phyloP scores from a whole-genome alignment of 2,329 filamentous ascomycete genomes.

The Cordyceps militaris region DNA sequence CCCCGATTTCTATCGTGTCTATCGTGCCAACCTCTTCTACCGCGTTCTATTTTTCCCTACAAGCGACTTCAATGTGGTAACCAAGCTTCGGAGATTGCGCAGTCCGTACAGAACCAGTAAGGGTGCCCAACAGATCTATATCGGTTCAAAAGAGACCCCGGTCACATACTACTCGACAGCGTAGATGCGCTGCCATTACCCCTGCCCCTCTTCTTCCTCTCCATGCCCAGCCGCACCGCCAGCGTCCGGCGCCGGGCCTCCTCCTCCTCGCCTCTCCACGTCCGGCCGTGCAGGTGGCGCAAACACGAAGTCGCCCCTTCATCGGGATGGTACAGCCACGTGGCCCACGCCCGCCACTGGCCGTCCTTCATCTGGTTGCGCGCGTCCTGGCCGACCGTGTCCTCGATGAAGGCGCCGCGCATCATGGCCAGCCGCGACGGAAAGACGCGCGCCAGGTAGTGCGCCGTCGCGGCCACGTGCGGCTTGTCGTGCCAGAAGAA shows the following conservation, averaged over 20 bases:
- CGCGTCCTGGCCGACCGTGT: conserved; percentile 47
- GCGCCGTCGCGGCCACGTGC: conserved; percentile 40
- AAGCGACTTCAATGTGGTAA: no score
- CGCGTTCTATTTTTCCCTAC: no score
- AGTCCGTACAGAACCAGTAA: no score
- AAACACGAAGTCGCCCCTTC: conserved; percentile 39
- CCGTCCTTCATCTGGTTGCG: conserved; percentile 51
- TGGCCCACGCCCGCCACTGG: conserved; percentile 44
- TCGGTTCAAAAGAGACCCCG: no score
- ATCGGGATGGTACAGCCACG: conserved; percentile 48
- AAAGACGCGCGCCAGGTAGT: conserved; percentile 45
- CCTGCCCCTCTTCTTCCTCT: neutral
- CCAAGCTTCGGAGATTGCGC: no score
- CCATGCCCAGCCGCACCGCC: neutral
- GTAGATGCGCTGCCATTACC: no score
- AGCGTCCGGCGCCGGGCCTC: neutral
- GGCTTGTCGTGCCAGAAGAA: conserved; percentile 56
- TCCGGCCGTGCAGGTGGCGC: conserved; percentile 44
- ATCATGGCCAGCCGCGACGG: conserved; percentile 41
- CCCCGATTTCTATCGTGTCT: no score
- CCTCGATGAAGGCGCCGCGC: conserved; percentile 49
- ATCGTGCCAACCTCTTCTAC: no score
- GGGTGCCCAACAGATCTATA: no score
- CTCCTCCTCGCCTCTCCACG: conserved; percentile 27
- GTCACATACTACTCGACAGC: no score